These are phyloP conservation scores for Xylariaceae sp. DNA, from an alignment of 2,329 filamentous ascomycete species.

Conservation along the genomic window DNA sequence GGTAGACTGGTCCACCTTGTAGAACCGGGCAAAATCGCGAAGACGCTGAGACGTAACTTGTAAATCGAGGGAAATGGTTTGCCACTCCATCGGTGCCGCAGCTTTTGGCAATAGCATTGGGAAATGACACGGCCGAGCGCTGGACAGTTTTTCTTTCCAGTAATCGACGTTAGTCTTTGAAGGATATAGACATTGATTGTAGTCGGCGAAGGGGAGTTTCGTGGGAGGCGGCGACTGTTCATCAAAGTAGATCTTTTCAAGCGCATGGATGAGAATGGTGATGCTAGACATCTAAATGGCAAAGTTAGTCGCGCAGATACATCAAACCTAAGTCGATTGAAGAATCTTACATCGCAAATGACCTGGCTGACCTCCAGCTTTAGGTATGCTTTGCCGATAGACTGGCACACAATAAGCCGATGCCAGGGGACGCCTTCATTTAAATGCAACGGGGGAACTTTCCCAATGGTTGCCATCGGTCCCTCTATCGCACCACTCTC, in stretches of 20 bases:
- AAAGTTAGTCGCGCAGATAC: slow-evolving; percentile 3
- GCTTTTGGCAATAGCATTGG: slow-evolving; percentile 36
- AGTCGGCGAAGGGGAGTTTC: slow-evolving; percentile 38
- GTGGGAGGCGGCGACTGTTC: slow-evolving; percentile 34
- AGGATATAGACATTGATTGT: slow-evolving; percentile 36
- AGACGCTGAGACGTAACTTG: slow-evolving; percentile 40
- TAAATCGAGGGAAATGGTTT: slow-evolving; percentile 39
- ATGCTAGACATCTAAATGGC: slow-evolving; percentile 37
- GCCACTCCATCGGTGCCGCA: slow-evolving; percentile 26
- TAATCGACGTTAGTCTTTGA: slow-evolving; percentile 41
- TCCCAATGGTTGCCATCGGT: slow-evolving; percentile 38
- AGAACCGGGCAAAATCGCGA: slow-evolving; percentile 42
- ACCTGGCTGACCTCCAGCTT: slow-evolving; percentile 52
- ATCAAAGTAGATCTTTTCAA: slow-evolving; percentile 44
- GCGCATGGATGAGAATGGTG: slow-evolving; percentile 45
- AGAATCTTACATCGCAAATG: slow-evolving; percentile 43
- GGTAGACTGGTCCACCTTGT: slow-evolving; percentile 45
- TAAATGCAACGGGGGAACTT: slow-evolving; percentile 41
- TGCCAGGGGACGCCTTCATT: slow-evolving; percentile 44
- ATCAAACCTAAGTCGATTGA: background rate
- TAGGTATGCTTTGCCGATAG: slow-evolving; percentile 42
- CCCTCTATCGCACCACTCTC: slow-evolving; percentile 42
- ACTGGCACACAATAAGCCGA: slow-evolving; percentile 49
- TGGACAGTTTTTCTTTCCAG: slow-evolving; percentile 43
- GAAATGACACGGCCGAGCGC: slow-evolving; percentile 44